Base-by-base conservation (phyloP, 805 yeast genomes). In the Pichia gijzeniarum region DNA sequence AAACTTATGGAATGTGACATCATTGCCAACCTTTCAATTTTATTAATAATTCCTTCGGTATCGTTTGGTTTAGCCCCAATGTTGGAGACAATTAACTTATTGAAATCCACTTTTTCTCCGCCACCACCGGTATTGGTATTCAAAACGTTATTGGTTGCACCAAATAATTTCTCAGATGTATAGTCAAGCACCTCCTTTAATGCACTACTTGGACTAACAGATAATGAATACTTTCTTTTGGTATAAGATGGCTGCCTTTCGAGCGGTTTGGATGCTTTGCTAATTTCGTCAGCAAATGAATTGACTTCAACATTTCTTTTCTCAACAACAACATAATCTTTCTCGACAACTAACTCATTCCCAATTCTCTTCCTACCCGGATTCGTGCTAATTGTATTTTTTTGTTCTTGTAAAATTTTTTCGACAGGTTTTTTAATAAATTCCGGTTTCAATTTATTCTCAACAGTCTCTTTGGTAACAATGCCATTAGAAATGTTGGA, bases 231-330 rank as follows among this genome's bases (percentile, higher is more conserved):
- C 34, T 35, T 38, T 38, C 45, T 40, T 14, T 40, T 54, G 7
- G 38, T n/a, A 53, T 52, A 62, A 62, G 10, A 35, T 4, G 14
- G 69, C 67, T 49, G 69, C 71, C 1, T 76, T 80, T 28, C 73
- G 71, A 18, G 16, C 2, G 36, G 43, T 21, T 36, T 36, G 9
- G 65, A 61, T 0, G 60, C 61, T 30, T 80, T 81, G 3, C 81
- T 81, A 42, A 91, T 68, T 61, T 90, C 96, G 63, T 91, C 98
- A 3, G 99, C 99, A 47, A 93, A 71, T 2, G 95, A 91, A 67
- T 91, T 91, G 8, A 91, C 95, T 60, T 93, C 98, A 3, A 91
- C 97, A 0, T 93, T 87, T 41, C 95, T 76, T 62, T 91, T 93
- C 62, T 91, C 98, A 25, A 91, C 90, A 34, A 91, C 95, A 30